Percentiles rank a stretch among this genome's conserved stretches.
These are phyloP conservation scores for Seminavis robusta DNA, from an alignment of 108 stramenopile species.

Conservation along the genomic window DNA sequence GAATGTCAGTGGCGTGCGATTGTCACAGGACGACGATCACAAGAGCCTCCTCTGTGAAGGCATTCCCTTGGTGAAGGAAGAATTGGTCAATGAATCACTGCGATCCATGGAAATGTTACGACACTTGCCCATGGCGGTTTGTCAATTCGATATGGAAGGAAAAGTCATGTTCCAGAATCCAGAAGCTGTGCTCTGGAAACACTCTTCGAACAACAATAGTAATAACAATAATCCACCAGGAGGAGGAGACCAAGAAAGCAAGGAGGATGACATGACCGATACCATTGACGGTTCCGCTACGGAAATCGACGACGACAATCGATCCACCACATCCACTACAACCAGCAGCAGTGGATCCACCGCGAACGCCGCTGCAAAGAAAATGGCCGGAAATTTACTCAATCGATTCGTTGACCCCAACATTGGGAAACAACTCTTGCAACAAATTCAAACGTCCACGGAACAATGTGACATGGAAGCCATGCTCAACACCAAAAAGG, in stretches of 20 bases:
- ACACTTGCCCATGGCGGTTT: conserved; percentile 24
- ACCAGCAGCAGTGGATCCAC: too few species aligned
- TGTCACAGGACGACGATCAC: background rate
- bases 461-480: conserved; percentile 16
- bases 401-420: conserved; percentile 26
- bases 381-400: too few species aligned
- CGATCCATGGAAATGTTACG: background rate
- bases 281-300: too few species aligned
- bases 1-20: conserved; percentile 1
- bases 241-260: background rate
- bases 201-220: too few species aligned
- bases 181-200: conserved; percentile 18
- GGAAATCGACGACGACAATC: too few species aligned
- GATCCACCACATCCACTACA: too few species aligned
- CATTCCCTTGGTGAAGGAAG: conserved; percentile 2
- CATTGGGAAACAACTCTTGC: conserved; percentile 18
- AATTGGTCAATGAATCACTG: background rate
- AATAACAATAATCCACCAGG: background rate
- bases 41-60: background rate
- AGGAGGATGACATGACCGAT: background rate
- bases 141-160: conserved; percentile 17
- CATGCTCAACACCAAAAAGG: conserved; percentile 14
- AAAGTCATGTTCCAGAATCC: conserved; percentile 23
- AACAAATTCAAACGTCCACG: conserved; percentile 4
- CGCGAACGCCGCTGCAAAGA: too few species aligned